Base-by-base conservation (phyloP, 2,329 filamentous ascomycete genomes). In the Fusarium brevicatenulatum region DNA sequence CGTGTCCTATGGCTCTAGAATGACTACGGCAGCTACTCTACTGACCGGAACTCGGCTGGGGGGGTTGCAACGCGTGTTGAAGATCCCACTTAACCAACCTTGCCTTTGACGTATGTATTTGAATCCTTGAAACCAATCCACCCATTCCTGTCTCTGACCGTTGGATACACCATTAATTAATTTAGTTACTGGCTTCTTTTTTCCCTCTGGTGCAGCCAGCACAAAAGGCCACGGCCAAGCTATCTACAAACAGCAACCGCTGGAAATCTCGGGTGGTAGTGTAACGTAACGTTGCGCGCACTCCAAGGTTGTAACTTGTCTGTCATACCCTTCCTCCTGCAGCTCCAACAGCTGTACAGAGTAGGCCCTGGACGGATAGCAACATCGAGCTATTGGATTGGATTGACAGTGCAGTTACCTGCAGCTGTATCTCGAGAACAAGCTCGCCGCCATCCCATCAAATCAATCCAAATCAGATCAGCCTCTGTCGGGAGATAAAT, bases 201-300 rank as follows among this genome's bases (percentile, higher is more conserved):
- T 49, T 44, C 59, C 50, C 23, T 63, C 62, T 59, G 25, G 25
- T 25, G 53, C 58, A 59, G 59, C 30, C 55, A 58, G 59, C 30
- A 25, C 66, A 71, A 58, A 58, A 54, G 55, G 42, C 18, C 68
- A 46, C 47, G 15, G 60, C 34, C 25, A 54, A 43, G 36, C 40
- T 52, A 61, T 34, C 56, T 69, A 37, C 34, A 62, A 52, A 54
- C 34, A 56, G 28, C 40, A 69, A 39, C 57, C 49, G 42, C 61
- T 53, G 57, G 34, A 34, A n/a, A 25, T 63, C 37, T 64, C 56
- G 43, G 60, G 52, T 66, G 61, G 62, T 53, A 69, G 71, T 77
- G 76, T 71, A 78, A 77, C 76, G 76, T 77, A 75, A 77, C 76
- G 75, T 77, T 76, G 70, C 74, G 73, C 67, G 68, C 74, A 72